Evolutionary conservation across 1,284 basidiomycete species (phyloP), one percentile per base, ranked within the genome.

Genomic region (Athelia psychrophila): DNA sequence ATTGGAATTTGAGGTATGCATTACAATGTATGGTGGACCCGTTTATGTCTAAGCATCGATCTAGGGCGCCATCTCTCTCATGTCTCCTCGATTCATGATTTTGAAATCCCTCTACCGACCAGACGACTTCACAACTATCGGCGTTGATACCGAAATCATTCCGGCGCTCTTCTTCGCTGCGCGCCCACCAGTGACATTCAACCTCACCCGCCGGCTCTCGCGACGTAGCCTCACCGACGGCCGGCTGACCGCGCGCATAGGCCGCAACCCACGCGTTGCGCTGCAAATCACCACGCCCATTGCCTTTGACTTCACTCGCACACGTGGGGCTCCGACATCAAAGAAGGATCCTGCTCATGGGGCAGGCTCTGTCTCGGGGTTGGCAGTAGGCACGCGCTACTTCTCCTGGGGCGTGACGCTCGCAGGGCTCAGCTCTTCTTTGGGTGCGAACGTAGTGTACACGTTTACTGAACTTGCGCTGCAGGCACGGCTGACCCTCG

Each of bases 1-100:
- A 33, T 64, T 87, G 49, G 63, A 66, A 40, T 66, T 79, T 25
- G 71, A 78, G 65, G 83, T 77, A 58, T 52, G 73, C 58, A 38
- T 46, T 45, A 36, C 22, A 23, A 32, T 25, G 27, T 27, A 13
- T 25, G 12, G 48, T 24, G 22, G 27, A 30, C 13, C 13, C 13
- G 13, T 13, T 6, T 13, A 30, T 30, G 6, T 30, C 27, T 30
- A 13, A 30, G 5, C 27, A 13, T 13, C 24, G 25, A 38, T 47
- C 56, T 32, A 73, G 74, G 59, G 65, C 30, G 57, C 60, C 8
- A 15, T 68, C 23, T 57, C 62, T 22, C 51, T 72, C 38, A 54
- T 67, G 22, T 55, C 55, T 42, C 71, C 71, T 12, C 38, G 20
- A 8, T 18, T 22, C n/a, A n/a, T 42, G n/a, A 42, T 18, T 16